Evolutionary conservation across 345 rosid genomes (phyloP).

Genomic region (Eucalyptus regnans): DNA sequence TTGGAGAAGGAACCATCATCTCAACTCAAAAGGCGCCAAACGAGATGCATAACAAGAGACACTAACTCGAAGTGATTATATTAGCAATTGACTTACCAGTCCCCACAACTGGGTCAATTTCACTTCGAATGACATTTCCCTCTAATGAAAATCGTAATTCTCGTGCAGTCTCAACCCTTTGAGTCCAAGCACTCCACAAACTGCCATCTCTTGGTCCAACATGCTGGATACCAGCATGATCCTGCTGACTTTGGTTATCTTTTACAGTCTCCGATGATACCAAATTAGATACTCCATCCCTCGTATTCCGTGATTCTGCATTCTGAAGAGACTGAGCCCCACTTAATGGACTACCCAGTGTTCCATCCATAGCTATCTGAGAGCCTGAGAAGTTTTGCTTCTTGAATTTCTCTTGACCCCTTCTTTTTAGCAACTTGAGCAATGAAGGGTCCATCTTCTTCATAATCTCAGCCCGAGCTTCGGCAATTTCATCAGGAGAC

Average conservation of each 20-base stretch:
- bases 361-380: background rate
- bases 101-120: constrained; percentile 11
- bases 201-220: constrained; percentile 5
- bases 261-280: constrained; percentile 9
- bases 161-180: constrained; percentile 76
- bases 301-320: constrained; percentile 8
- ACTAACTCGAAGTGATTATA: background rate
- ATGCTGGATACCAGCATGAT: constrained; percentile 11
- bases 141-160: constrained; percentile 70
- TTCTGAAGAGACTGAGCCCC: constrained; percentile 10
- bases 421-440: constrained; percentile 45
- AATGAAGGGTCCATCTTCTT: constrained; percentile 71
- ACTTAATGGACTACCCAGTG: background rate
- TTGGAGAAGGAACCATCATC: background rate
- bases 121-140: constrained; percentile 40
- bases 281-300: constrained; percentile 3
- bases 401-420: constrained; percentile 49
- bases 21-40: background rate
- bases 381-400: constrained; percentile 17
- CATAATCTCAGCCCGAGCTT: constrained; percentile 77
- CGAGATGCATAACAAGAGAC: background rate
- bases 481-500: constrained; percentile 65
- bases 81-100: constrained; percentile 25
- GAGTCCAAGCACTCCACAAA: constrained; percentile 75
- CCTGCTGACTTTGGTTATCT: constrained; percentile 5